Evolutionary conservation across 1,284 basidiomycete genomes (phyloP).

Genomic region (Coniferiporia sulphurascens): DNA sequence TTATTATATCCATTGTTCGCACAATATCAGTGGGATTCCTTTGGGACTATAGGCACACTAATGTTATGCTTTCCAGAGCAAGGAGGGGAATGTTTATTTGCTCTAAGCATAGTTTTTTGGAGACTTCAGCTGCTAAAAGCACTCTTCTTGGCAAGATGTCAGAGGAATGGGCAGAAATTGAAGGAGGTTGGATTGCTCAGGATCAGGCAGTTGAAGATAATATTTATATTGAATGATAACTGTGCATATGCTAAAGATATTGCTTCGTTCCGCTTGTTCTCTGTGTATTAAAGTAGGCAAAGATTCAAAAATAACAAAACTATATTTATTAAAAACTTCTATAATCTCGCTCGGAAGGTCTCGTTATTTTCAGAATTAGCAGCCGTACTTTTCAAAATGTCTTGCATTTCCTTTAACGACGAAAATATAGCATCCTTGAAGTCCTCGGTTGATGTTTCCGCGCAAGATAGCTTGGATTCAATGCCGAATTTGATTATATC

Average conservation of each 20-base stretch:
- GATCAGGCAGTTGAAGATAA: neutral
- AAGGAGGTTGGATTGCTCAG: constrained; percentile 6
- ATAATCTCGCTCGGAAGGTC: constrained; percentile 13
- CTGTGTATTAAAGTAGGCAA: neutral
- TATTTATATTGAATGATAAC: neutral
- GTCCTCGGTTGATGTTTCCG: constrained; percentile 63
- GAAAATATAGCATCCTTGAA: constrained; percentile 69
- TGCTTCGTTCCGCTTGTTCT: neutral
- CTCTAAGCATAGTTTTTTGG: constrained; percentile 51
- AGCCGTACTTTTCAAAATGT: neutral
- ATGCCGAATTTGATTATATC: constrained; percentile 90
- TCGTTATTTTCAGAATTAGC: constrained; percentile 33
- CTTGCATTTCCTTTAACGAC: constrained; percentile 69
- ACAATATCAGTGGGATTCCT: constrained; percentile 56
- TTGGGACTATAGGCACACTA: constrained; percentile 47
- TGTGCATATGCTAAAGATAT: neutral
- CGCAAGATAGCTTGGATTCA: constrained; percentile 80
- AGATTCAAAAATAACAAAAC: neutral
- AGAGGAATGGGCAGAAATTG: constrained; percentile 7
- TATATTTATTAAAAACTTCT: constrained; percentile 14
- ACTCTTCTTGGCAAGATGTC: constrained; percentile 42
- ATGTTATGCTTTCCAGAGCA: constrained; percentile 54
- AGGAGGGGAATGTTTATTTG: constrained; percentile 65
- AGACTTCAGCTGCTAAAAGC: constrained; percentile 33
- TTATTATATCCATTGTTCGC: constrained; percentile 61